Evolutionary conservation across 441 rosid genomes (phyloP), one percentile per base, ranked within the genome.

Genomic region (Dalechampia spathulata): DNA sequence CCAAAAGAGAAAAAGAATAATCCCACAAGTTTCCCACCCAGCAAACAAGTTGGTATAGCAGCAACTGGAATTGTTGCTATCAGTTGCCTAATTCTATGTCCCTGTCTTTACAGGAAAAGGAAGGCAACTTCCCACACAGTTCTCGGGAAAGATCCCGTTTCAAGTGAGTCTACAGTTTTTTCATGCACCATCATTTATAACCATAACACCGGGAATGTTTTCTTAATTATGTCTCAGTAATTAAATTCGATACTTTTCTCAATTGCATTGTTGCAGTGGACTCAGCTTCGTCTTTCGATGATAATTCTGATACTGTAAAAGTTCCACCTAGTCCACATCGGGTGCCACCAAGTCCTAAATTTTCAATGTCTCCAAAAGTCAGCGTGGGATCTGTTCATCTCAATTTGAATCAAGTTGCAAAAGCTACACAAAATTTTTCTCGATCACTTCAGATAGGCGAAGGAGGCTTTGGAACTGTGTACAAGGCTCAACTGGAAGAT

Each of bases 391-490:
- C 96, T 7, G 41, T 89, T 54, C 82, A 73, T 75, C 89, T 83
- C 51, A 65, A 28, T 63, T 70, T 80, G 79, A 62, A 9, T 58
- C 85, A 93, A 72, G 80, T 78, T 46, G 13, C 32, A 41, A 71
- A 71, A 75, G 99, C 96, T 49, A 93, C 99, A 6, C 62, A 55
- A 26, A 87, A 78, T 72, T 89, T 93, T 71, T 79, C 99, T 5
- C 64, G 77, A n/a, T 53, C 64, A 0, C 73, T 74, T 64, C 72
- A 55, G 74, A 82, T 93, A 55, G 97, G 96, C 48, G 88, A 83
- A 79, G 96, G 97, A 26, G 96, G 95, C 28, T 89, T 89, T 55
- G 97, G 99, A 64, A 76, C 76, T 30, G 97, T 93, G 56, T 93
- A 83, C 74, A 89, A 63, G 67, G 97, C 87, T 2, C 52, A 54